Evolutionary conservation across 345 rosid species (phyloP), one percentile per base, ranked within the genome.

Genomic region (Moricandia moricandioides): DNA sequence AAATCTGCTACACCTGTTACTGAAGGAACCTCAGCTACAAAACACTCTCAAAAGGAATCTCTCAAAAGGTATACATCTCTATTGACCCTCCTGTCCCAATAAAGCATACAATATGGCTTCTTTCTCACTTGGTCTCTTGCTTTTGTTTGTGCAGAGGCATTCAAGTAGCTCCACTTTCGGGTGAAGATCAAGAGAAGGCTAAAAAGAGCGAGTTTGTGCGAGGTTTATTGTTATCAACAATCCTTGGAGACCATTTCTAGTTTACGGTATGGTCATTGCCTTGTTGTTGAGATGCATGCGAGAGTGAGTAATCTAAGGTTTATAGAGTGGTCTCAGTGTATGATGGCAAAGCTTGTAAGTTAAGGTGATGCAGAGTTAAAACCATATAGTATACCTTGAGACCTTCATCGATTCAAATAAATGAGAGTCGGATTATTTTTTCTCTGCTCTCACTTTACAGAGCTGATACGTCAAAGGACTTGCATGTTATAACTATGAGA

Each of bases 151-250:
- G 62, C 86, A 88, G 94, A 64, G 79, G 67, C 3, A 70, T 72
- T 27, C 81, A 67, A 65, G 82, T 77, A 69, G 27, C 64, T 7
- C 81, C 34, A 34, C 76, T 84, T 24, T 86, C 88, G 0, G 79
- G 78, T 45, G 84, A 86, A 79, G 92, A 87, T 64, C 86, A 81
- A 70, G 85, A 87, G 73, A 91, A 79, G 78, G 82, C 86, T 31
- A 79, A 68, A 31, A 87, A 79, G 83, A 69, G 87, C 30, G 85
- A 83, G 82, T 88, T 86, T 47, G 88, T 87, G 49, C 83, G 69
- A 70, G 94, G 90, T 29, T 65, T 88, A n/a, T 56, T 88, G 76
- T 37, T 82, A 67, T 91, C 94, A 9, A 80, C 90, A 0, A 83
- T 91, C 74, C 76, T 86, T 26, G 87, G 80, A 45, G 88, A 47